These are phyloP conservation scores for Alisma plantagoaquatica DNA, from an alignment of 106 monocot species.

Conservation along the genomic window DNA sequence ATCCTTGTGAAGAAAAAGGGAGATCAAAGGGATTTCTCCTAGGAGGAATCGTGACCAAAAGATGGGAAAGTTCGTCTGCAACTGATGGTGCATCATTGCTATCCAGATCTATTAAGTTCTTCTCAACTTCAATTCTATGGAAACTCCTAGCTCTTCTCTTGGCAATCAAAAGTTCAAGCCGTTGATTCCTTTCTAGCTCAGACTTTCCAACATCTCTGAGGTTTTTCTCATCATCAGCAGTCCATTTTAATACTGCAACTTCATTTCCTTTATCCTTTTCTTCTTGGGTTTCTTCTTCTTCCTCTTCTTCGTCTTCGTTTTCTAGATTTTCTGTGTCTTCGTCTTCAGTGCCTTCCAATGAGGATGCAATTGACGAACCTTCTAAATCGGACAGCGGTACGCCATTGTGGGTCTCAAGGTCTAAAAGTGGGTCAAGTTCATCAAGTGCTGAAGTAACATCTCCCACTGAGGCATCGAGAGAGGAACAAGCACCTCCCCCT, in stretches of 20 bases:
- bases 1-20: conserved; percentile 40
- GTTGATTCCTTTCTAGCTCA: conserved; percentile 12
- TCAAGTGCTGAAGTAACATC: conserved; percentile 57
- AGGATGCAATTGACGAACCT: conserved; percentile 14
- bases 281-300: no score
- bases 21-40: conserved; percentile 65
- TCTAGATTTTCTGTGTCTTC: conserved; percentile 33
- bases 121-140: conserved; percentile 29
- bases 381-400: conserved; percentile 11
- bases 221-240: no score
- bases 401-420: conserved; percentile 23
- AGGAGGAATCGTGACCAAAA: conserved; percentile 35
- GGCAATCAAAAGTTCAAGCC: conserved; percentile 32
- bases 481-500: conserved; percentile 34
- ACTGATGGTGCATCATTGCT: conserved; percentile 24
- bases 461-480: conserved; percentile 44
- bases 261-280: conserved; percentile 40
- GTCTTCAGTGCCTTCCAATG: conserved; percentile 28
- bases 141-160: conserved; percentile 21
- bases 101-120: conserved; percentile 63
- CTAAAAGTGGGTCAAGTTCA: conserved; percentile 61
- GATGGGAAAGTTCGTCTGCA: conserved; percentile 16
- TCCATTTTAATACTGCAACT: conserved; percentile 24
- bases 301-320: conserved; percentile 28
- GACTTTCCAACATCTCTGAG: conserved; percentile 17